Evolutionary conservation across 257 asterid species (phyloP).

Genomic region (Nemophila menziesii): DNA sequence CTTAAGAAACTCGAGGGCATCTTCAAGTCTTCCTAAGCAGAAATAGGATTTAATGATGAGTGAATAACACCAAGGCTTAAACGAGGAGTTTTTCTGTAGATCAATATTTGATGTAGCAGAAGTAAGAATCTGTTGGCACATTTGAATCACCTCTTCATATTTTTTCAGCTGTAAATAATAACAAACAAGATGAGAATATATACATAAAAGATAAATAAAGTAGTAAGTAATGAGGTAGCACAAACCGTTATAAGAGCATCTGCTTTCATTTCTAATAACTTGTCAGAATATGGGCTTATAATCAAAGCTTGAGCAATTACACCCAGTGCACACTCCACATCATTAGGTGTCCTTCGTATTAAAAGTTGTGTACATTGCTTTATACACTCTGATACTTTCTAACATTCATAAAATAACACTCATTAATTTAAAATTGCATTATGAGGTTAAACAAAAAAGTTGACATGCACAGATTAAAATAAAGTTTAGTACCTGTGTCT

Average conservation of each 20-base stretch:
- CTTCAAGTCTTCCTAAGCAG: constrained; percentile 77
- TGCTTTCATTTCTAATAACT: constrained; percentile 67
- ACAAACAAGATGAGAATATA: background rate
- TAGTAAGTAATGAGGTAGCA: background rate
- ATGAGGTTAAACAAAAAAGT: background rate
- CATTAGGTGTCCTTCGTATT: constrained; percentile 38
- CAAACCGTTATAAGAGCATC: constrained; percentile 79
- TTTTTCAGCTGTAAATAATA: constrained; percentile 55
- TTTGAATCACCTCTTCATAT: constrained; percentile 66
- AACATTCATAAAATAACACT: constrained; percentile 16
- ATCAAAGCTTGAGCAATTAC: constrained; percentile 57
- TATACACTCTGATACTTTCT: constrained; percentile 65
- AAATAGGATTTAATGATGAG: constrained; percentile 58
- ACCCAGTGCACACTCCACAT: constrained; percentile 49
- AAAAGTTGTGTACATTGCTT: constrained; percentile 48
- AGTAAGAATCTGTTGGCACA: constrained; percentile 56
- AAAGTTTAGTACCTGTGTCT: constrained; percentile 42
- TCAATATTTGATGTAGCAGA: constrained; percentile 36
- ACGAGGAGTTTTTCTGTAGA: constrained; percentile 38
- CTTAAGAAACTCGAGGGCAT: constrained; percentile 57
- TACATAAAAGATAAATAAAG: background rate
- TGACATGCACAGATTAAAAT: background rate
- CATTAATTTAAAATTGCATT: constrained; percentile 4
- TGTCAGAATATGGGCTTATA: constrained; percentile 60
- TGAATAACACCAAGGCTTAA: constrained; percentile 57